Evolutionary conservation across 345 rosid genomes (phyloP), one percentile per base, ranked within the genome.

Genomic region (Capsella bursapastoris): DNA sequence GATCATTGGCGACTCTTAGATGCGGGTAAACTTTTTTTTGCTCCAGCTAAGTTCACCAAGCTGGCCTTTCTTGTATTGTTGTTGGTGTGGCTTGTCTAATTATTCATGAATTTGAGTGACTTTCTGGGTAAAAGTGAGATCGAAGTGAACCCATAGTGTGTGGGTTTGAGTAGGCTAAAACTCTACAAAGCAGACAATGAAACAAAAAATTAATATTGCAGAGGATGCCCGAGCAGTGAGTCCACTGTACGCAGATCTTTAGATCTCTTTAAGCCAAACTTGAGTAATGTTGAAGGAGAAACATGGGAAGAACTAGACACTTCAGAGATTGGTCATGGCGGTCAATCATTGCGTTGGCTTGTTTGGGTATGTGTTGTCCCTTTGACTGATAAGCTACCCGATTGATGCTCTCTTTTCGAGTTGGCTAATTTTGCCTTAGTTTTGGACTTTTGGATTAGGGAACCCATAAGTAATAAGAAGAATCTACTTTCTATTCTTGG

Each of bases 281-380:
- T 94, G 72, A 86, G 68, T 44, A 79, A 72, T 75, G 81, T 84
- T 49, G 97, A 76, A 62, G 96, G 82, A 41, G 96, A 91, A 52
- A 89, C 97, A 7, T 91, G 96, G 98, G 98, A 91, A 84, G 98
- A 89, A 74, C 86, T 94, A 64, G 91, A 84, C 67, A 68, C 81
- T 27, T n/a, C 79, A 14, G 93, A 94, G 75, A 88, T 91, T 62
- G 86, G 89, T 73, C 83, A 83, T 63, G 92, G 89, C 65, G 95
- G 92, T 66, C 86, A 86, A 72, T 88, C 97, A 31, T 55, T 91
- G 68, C 90, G 85, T 28, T 94, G 98, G 98, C 85, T 94, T 74
- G 85, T 91, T 43, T 90, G 97, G 98, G 98, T 94, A 86, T 43
- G 85, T 70, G 66, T 49, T n/a, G 58, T 14, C 62, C 66, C 32